phyloP scores from a whole-genome alignment of 176 grass and related monocot species.

The Oryza punctata region DNA sequence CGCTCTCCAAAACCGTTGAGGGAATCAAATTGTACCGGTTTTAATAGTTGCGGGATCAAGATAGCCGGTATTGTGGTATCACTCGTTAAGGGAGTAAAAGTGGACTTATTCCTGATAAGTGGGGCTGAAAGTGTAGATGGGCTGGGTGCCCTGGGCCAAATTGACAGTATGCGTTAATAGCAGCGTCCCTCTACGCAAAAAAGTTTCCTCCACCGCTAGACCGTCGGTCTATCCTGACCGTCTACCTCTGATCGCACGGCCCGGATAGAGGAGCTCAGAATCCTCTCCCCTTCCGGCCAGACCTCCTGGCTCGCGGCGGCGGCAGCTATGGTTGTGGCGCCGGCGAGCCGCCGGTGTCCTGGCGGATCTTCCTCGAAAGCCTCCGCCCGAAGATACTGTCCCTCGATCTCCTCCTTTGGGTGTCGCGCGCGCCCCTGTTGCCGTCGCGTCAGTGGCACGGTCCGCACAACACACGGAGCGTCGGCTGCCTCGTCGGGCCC shows the following conservation, averaged over 20 bases:
- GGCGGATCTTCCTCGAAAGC: conserved; percentile 31
- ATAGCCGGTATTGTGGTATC: too few relatives aligned
- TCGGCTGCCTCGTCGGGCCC: not conserved
- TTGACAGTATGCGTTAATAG: not conserved
- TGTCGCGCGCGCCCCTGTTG: not conserved
- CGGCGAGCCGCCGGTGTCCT: not conserved
- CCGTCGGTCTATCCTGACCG: not conserved
- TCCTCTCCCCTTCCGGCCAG: not conserved
- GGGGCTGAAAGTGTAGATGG: not conserved
- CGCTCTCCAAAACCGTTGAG: too few relatives aligned
- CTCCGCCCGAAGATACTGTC: conserved; percentile 29
- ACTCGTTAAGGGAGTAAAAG: too few relatives aligned
- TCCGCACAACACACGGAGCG: not conserved
- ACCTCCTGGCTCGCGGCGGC: conserved; percentile 26
- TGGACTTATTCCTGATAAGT: too few relatives aligned
- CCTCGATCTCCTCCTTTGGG: conserved; percentile 12
- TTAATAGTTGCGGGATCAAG: too few relatives aligned
- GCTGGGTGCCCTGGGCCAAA: not conserved
- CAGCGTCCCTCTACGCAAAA: not conserved
- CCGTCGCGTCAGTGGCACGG: not conserved
- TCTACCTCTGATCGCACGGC: conserved; percentile 26
- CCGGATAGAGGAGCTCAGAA: not conserved
- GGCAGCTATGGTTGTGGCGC: not conserved
- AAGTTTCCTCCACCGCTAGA: not conserved
- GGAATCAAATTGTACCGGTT: too few relatives aligned